Evolutionary conservation across 1,284 basidiomycete genomes (phyloP), one percentile per base, ranked within the genome.

Genomic region (Volvariella surrecta): DNA sequence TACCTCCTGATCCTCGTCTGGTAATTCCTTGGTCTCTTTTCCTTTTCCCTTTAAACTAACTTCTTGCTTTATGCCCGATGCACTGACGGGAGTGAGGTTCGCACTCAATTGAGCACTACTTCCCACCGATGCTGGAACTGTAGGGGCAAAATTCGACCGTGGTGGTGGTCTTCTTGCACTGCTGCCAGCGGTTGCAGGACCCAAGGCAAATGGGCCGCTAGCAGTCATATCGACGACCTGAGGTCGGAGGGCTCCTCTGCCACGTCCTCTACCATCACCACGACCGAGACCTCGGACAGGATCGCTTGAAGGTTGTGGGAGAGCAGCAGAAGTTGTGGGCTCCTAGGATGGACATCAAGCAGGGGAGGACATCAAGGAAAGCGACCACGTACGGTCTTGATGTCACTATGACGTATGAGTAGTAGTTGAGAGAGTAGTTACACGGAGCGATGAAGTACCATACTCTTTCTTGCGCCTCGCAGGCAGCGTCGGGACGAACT

Each of bases 191-290:
- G 82, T 65, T 16, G 82, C 70, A 31, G 87, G 87, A 16, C 87
- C 87, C 76, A 89, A 79, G 16, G 87, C 83, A 54, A 90, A 90
- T 3, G 87, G 87, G 4, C 87, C 87, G 54, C 82, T 87, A 0
- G 88, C 88, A 11, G 76, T 79, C 86, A 90, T 88, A 59, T 85
- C 80, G 4, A 66, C 64, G 1, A 68, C 58, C 35, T 76, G 67
- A 6, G 34, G 6, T 21, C 71, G 74, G 18, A 75, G 64, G 1
- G 65, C 69, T 16, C 65, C 66, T n/a, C 76, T 45, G 19, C 55
- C 57, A 38, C 68, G 55, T 20, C 65, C 66, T n/a, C 66, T 63
- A 24, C 70, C 74, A 35, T 63, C 62, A 11, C 64, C 77, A 34
- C 67, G 67, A 21, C 67, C 74, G 18, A 56, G 50, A 32, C 48